Percentiles rank a stretch among this genome's conserved stretches.
These are phyloP conservation scores for Apocynum venetum DNA, from an alignment of 257 asterid species.

Conservation along the genomic window DNA sequence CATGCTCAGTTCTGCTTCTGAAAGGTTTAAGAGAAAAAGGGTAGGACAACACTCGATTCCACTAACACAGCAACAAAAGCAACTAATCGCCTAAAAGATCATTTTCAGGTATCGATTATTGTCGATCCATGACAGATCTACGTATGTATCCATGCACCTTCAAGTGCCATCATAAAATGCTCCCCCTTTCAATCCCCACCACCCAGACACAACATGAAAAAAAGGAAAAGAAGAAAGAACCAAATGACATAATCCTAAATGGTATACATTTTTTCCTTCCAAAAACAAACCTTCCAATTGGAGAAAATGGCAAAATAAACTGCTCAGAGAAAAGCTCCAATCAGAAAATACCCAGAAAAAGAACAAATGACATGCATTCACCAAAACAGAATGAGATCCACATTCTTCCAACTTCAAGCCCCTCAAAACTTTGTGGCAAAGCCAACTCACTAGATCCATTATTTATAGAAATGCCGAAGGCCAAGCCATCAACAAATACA, in stretches of 20 bases:
- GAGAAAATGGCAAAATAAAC: background rate
- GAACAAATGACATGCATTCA: background rate
- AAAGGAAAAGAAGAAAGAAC: background rate
- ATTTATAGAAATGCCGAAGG: background rate
- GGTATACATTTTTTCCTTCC: background rate
- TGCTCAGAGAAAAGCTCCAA: background rate
- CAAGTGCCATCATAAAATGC: background rate
- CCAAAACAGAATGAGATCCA: slow-evolving; percentile 10
- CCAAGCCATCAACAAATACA: background rate
- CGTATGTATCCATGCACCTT: background rate
- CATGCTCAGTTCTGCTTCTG: background rate
- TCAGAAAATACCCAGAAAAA: background rate
- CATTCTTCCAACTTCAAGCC: background rate
- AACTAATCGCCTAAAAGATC: background rate
- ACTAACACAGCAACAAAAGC: background rate
- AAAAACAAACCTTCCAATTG: background rate
- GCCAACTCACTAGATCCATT: background rate
- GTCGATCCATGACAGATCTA: background rate
- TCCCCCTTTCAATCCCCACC: background rate
- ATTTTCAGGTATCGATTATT: background rate
- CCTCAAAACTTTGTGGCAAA: background rate
- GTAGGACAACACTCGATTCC: background rate
- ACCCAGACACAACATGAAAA: background rate
- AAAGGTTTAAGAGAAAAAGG: background rate
- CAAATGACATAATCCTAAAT: background rate